A percentile compares a stretch with the other conserved stretches of the same genome.
phyloP scores from a whole-genome alignment of 2,329 filamentous ascomycete species.

The Raffaelea arxii region DNA sequence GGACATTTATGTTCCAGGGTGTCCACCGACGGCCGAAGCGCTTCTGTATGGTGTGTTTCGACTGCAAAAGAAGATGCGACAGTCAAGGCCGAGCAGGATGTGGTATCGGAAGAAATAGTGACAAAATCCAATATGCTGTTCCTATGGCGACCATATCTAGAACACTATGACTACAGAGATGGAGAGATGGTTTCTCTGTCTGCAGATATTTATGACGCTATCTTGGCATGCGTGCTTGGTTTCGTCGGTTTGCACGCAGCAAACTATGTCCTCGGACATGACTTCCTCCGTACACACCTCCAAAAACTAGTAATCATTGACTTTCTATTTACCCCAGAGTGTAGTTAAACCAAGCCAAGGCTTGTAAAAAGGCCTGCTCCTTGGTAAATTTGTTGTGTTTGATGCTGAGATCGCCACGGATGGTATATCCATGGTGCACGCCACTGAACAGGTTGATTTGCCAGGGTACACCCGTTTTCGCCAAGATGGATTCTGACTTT shows the following conservation, averaged over 20 bases:
- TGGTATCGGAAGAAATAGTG: slow-evolving; percentile 47
- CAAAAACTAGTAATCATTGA: too few species aligned
- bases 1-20: slow-evolving; percentile 59
- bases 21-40: slow-evolving; percentile 39
- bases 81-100: slow-evolving; percentile 33
- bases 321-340: too few species aligned
- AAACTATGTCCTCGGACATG: too few species aligned
- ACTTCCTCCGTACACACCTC: too few species aligned
- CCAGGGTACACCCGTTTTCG: neutral
- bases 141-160: too few species aligned
- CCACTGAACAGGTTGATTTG: neutral
- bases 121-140: too few species aligned
- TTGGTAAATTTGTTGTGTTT: neutral
- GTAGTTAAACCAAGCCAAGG: neutral
- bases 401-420: neutral
- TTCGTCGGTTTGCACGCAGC: too few species aligned
- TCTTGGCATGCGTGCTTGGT: too few species aligned
- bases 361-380: neutral
- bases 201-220: too few species aligned
- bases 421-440: neutral
- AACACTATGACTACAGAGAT: too few species aligned
- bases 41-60: slow-evolving; percentile 52
- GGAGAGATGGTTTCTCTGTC: too few species aligned
- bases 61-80: slow-evolving; percentile 60
- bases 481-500: neutral